Evolutionary conservation across 169 alveolate species (phyloP), one percentile per base, ranked within the genome.

Genomic region (Plasmodium coatneyi): DNA sequence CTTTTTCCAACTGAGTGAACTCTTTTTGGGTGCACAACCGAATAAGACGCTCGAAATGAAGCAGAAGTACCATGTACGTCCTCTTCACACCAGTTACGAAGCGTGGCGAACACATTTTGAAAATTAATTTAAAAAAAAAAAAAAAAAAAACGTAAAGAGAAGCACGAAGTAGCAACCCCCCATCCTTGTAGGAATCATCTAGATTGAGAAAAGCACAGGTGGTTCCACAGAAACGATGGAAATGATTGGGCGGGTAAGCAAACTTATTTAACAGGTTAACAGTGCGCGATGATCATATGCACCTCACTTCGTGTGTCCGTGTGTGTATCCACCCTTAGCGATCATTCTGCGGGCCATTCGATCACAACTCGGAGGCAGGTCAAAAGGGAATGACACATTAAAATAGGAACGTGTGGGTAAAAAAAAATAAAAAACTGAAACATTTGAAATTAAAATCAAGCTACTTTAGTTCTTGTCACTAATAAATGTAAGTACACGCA

Each of bases 361-460:
- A 46, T 4, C 19, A 10, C 56, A 46, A 46, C 56, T 46, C 19
- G 56, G 56, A 10, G 56, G 19, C 56, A 1, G 19, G 56, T 74
- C 28, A 30, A 30, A 30, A 6, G 19, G 25, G 25, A 7, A 32
- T 36, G 25, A 19, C 34, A 30, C 30, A 32, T 32, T 34, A 30
- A 74, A 74, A 74, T 14, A 36, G 80, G 39, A 30, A n/a, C 34
- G 43, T 43, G 19, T 1, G 70, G 16, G 72, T n/a, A 84, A 52
- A 70, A 66, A 70, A 6, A 70, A 30, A 49, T 43, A 80, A 36
- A 82, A 41, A 82, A 82, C 90, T 56, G 56, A 82, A 82, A 82
- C 90, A 82, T 82, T 74, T 70, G 49, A 74, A 84, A 82, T 79
- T 70, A 32, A 32, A 54, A 89, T 70, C n/a, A 74, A 89, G 81